Base-by-base conservation (phyloP, 441 rosid species). In the Pelargonium australe region DNA sequence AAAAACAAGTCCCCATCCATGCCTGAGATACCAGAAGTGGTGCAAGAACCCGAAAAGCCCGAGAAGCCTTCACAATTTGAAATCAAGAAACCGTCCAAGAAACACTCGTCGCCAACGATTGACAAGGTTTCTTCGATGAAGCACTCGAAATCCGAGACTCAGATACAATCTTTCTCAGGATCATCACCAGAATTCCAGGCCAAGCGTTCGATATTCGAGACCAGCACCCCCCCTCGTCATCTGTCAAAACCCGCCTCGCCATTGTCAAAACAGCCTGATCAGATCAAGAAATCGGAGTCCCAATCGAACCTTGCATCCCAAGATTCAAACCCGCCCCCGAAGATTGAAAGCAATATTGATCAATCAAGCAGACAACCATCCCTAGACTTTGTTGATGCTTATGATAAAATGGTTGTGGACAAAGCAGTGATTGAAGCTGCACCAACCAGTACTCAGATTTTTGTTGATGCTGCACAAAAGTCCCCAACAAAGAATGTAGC, bases 381-480 rank as follows among this genome's bases (percentile, higher is more conserved):
- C 62, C 62, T 7, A 2, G 62, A 2, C 1, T 57, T 17, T 19
- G 28, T 57, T 17, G 62, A 57, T 57, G 62, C 62, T 7, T 57
- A 23, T 57, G 61, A 55, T 16, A 16, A 16, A 1, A 55, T 55
- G 61, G 61, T 55, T 5, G 14, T 57, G 9, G 62, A 57, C 62
- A 57, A 57, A 17, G 62, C 62, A 57, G 62, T 57, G 7, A 68
- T 67, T 28, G 77, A 70, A 58, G 67, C 68, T n/a, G 19, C 68
- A 2, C 65, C 67, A 0, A 28, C 64, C 9, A 28, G 31, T 28
- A 28, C 31, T 28, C 16, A 25, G 0, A 68, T 49, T 10, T 43
- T 23, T 64, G 79, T 67, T 19, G 77, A 70, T 49, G 67, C 68
- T n/a, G 14, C 68, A 0, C 72, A 19, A 14, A 66, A 60, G 55